Percentiles rank a stretch among this genome's conserved stretches.
phyloP scores from a whole-genome alignment of 139 green algal genomes.

The Tetradesmus obliquus region DNA sequence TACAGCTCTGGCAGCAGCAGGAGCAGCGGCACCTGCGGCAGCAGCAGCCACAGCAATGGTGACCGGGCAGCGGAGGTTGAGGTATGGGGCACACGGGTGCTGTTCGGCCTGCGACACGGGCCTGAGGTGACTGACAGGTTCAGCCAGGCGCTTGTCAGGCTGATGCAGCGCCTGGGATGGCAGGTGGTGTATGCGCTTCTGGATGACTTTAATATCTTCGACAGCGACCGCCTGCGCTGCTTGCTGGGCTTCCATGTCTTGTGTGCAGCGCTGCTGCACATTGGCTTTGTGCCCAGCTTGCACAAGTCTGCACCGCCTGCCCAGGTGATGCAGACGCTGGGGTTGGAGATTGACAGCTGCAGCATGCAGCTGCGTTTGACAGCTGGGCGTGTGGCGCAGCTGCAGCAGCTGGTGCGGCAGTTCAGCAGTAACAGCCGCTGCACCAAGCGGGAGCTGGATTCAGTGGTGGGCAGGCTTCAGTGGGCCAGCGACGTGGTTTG shows the following conservation, averaged over 20 bases:
- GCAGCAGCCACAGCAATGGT: too few relatives aligned
- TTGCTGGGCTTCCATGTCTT: too few relatives aligned
- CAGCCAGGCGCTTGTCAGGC: background rate
- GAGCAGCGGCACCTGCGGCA: too few relatives aligned
- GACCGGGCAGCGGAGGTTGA: background rate
- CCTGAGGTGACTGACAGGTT: conserved; percentile 3
- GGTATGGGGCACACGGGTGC: background rate
- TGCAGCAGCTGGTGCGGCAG: background rate
- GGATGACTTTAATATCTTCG: background rate
- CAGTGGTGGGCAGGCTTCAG: background rate
- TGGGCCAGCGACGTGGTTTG: background rate
- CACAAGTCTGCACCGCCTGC: background rate
- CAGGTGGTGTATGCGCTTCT: background rate
- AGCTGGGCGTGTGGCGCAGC: background rate
- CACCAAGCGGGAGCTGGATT: background rate
- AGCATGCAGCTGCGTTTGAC: background rate
- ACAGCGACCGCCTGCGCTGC: background rate
- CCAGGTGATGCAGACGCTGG: background rate
- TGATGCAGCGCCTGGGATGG: background rate
- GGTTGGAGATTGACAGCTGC: background rate
- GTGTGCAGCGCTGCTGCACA: too few relatives aligned
- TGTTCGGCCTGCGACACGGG: background rate
- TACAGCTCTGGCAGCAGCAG: too few relatives aligned
- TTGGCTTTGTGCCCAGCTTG: background rate
- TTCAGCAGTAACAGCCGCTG: background rate